phyloP scores from a whole-genome alignment of 2,329 filamentous ascomycete genomes.

The Penicillium sp. region DNA sequence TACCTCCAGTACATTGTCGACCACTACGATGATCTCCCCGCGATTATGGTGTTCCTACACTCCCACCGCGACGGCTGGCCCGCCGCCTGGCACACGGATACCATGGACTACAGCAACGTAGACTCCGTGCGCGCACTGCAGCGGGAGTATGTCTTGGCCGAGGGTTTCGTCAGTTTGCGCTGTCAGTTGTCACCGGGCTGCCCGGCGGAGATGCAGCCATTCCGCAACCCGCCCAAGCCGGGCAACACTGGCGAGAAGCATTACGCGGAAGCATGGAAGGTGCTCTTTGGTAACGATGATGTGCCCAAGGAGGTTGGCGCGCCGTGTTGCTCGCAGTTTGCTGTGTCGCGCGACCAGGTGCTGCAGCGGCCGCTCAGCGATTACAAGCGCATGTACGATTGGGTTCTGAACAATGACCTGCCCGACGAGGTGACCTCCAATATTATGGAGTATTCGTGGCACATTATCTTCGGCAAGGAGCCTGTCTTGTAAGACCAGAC shows the following conservation, averaged over 20 bases:
- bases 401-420: conserved; percentile 57
- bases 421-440: conserved; percentile 57
- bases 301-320: conserved; percentile 54
- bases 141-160: conserved; percentile 50
- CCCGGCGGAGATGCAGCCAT: conserved; percentile 31
- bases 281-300: conserved; percentile 23
- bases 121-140: conserved; percentile 53
- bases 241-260: conserved; percentile 29
- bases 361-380: conserved; percentile 49
- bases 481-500: conserved; percentile 34
- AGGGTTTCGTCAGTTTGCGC: conserved; percentile 62
- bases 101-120: conserved; percentile 56
- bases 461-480: conserved; percentile 52
- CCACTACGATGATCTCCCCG: conserved; percentile 51
- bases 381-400: conserved; percentile 58
- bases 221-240: conserved; percentile 23
- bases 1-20: conserved; percentile 52
- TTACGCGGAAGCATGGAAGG: conserved; percentile 34
- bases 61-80: conserved; percentile 52
- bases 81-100: conserved; percentile 59
- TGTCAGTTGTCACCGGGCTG: conserved; percentile 45
- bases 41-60: conserved; percentile 58
- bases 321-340: conserved; percentile 66
- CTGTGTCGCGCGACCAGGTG: conserved; percentile 56
- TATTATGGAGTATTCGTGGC: conserved; percentile 66